Evolutionary conservation across 768 basidiomycete species (phyloP).

Genomic region (Mycena epipterygia): DNA sequence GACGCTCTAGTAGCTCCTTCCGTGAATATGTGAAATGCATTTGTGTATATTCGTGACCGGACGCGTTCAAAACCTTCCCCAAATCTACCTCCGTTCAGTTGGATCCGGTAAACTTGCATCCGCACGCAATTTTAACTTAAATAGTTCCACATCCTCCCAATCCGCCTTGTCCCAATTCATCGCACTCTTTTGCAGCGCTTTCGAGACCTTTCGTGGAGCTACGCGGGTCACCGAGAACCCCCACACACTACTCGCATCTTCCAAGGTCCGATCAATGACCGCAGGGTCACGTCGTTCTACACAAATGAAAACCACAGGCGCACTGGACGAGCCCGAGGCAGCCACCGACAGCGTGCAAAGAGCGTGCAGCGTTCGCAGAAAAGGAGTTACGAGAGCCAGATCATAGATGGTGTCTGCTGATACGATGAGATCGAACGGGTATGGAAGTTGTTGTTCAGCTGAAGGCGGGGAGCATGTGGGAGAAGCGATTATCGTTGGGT

Average conservation of each 20-base stretch:
- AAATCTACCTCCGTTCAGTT: no score
- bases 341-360: conserved; percentile 58
- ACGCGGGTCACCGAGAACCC: conserved; percentile 72
- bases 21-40: no score
- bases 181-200: conserved; percentile 70
- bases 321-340: conserved; percentile 42
- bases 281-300: conserved; percentile 84
- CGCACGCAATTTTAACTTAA: conserved; percentile 67
- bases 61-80: no score
- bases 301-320: conserved; percentile 71
- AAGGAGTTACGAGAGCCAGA: conserved; percentile 70
- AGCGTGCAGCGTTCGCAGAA: conserved; percentile 75
- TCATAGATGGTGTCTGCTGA: conserved; percentile 89
- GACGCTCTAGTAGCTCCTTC: no score
- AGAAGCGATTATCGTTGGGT: conserved; percentile 53
- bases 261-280: conserved; percentile 71
- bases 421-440: conserved; percentile 81
- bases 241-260: conserved; percentile 67
- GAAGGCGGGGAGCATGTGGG: conserved; percentile 35
- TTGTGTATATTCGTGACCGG: no score
- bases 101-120: no score
- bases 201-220: conserved; percentile 68
- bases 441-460: conserved; percentile 43
- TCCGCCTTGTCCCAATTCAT: conserved; percentile 74
- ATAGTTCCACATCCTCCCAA: conserved; percentile 89